phyloP scores from a whole-genome alignment of 2,329 filamentous ascomycete species.

The Blumeria graminis region DNA sequence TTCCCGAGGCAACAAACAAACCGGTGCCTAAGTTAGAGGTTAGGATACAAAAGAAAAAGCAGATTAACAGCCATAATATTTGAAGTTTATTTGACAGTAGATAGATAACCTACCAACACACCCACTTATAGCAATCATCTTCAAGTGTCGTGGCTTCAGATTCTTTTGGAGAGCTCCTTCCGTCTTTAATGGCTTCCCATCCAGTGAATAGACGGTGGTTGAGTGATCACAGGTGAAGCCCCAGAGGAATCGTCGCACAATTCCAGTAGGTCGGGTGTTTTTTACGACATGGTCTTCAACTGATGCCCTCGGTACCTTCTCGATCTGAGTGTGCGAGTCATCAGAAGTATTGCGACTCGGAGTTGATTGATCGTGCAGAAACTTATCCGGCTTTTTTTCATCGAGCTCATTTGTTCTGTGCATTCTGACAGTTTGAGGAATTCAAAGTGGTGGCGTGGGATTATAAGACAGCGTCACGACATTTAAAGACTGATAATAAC shows the following conservation, averaged over 20 bases:
- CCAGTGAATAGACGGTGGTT: background rate
- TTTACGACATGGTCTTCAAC: no score
- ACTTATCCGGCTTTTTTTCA: no score
- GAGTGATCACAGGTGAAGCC: background rate
- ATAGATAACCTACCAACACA: slow-evolving; percentile 39
- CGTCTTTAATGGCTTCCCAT: background rate
- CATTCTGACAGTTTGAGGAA: no score
- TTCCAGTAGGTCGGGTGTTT: no score
- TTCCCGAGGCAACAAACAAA: slow-evolving; percentile 63
- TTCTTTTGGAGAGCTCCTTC: slow-evolving; percentile 35
- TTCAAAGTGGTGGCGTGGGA: no score
- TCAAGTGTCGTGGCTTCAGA: slow-evolving; percentile 64
- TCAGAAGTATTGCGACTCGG: no score
- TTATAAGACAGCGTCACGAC: no score
- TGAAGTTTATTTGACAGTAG: background rate
- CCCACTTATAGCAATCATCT: slow-evolving; percentile 95
- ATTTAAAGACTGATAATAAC: no score
- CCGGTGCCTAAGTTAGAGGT: slow-evolving; percentile 34
- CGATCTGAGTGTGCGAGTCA: no score
- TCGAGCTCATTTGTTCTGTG: no score
- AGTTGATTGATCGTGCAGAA: no score
- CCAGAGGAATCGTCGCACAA: background rate
- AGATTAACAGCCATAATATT: background rate
- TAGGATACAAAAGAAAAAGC: background rate
- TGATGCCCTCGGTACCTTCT: no score